Evolutionary conservation across 2,329 filamentous ascomycete genomes (phyloP), one percentile per base, ranked within the genome.

Genomic region (Verticillium zaregamsianum): DNA sequence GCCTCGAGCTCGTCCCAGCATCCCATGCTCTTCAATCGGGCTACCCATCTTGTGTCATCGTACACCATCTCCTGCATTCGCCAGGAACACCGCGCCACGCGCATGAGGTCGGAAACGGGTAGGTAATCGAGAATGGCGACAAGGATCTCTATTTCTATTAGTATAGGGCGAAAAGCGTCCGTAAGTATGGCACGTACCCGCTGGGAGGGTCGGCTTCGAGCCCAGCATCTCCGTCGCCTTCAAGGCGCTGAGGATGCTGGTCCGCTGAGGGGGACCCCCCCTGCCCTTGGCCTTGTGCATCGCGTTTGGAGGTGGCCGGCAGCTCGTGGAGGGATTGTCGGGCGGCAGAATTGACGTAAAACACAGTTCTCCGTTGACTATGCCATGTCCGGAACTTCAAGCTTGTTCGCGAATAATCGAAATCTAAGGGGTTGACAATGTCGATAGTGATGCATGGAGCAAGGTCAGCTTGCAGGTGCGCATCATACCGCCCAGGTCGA

Each of bases 31-130:
- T 90, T 90, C 60, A 99, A 77, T 65, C 91, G 86, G 66, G 91
- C 87, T 45, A 98, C 90, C 95, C 95, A 99, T 79, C 94, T 86
- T 58, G 93, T 92, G 75, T 99, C 95, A 74, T 99, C 95, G 76
- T 98, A 99, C 3, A 97, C 93, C 93, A 99, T 99, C 77, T 99
- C 95, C 72, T 90, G 90, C 83, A 98, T 86, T 64, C 92, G 90
- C 71, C 86, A 90, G 62, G 92, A 97, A 28, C 91, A 88, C 65
- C 90, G 88, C 55, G 95, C 94, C 72, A 92, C 94, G 67, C 88
- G 87, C 73, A 98, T 85, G 70, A 96, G 88, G 74, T 97, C 94
- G 63, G 89, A 80, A 32, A 97, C 85, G 45, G 92, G 90, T 45
- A 98, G 86, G 77, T 96, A 93, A 72, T 97, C 92, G 71, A 99